Percentiles rank a stretch among this genome's conserved stretches.
phyloP scores from a whole-genome alignment of 805 yeast species.

The Schwanniomyces sp. region DNA sequence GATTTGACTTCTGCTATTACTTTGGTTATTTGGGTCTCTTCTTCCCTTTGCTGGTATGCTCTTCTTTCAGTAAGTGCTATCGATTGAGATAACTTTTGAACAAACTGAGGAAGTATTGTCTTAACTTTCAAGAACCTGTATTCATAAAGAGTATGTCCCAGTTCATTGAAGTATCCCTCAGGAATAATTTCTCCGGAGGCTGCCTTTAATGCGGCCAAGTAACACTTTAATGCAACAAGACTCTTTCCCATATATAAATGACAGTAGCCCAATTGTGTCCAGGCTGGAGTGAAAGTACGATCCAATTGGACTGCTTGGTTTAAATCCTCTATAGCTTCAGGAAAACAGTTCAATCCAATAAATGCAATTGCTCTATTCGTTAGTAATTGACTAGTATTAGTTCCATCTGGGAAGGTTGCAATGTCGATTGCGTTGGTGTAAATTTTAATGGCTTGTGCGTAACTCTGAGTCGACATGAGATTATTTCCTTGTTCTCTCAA shows the following conservation, averaged over 20 bases:
- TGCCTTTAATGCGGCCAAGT: conserved; percentile 29
- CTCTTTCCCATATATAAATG: conserved; percentile 40
- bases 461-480: conserved; percentile 33
- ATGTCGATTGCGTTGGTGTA: conserved; percentile 36
- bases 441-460: conserved; percentile 38
- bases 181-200: conserved; percentile 33
- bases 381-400: conserved; percentile 28
- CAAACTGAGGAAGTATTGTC: conserved; percentile 37
- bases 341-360: conserved; percentile 40
- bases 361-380: conserved; percentile 42
- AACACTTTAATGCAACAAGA: conserved; percentile 31
- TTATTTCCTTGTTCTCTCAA: conserved; percentile 43
- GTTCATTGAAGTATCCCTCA: conserved; percentile 13
- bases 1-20: conserved; percentile 23
- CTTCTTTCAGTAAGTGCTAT: conserved; percentile 35
- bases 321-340: conserved; percentile 39
- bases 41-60: conserved; percentile 35
- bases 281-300: conserved; percentile 38
- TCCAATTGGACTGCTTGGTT: conserved; percentile 30
- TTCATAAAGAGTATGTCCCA: conserved; percentile 11
- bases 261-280: conserved; percentile 45
- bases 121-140: conserved; percentile 21
- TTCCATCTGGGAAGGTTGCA: conserved; percentile 12
- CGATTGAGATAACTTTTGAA: conserved; percentile 33
- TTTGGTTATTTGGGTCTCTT: conserved; percentile 20